Conservation (phyloP, 495 filamentous ascomycete genomes). For the Hypoxylon rickii region DNA sequence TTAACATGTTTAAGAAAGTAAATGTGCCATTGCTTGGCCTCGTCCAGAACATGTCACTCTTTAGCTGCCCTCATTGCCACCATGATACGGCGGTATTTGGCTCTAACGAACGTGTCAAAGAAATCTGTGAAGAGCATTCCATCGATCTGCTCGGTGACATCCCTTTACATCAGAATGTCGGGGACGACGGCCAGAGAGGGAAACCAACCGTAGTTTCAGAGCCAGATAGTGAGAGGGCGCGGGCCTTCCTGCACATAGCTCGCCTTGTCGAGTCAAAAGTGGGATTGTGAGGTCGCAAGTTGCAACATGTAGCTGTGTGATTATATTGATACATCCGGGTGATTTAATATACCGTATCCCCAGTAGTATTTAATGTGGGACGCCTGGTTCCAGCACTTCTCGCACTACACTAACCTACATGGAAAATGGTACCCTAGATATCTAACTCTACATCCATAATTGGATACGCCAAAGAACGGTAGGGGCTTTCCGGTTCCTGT, state of each 20-base stretch:
- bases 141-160: constrained; percentile 86
- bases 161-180: constrained; percentile 84
- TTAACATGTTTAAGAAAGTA: constrained; percentile 89
- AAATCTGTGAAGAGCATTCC: constrained; percentile 57
- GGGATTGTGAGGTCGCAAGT: constrained; percentile 30
- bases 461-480: background rate
- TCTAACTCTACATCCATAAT: background rate
- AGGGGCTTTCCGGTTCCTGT: constrained; percentile 22
- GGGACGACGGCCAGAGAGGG: constrained; percentile 85
- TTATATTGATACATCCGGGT: no score
- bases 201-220: constrained; percentile 91
- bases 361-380: background rate
- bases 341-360: no score
- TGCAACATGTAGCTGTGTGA: background rate
- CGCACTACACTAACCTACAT: background rate
- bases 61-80: constrained; percentile 78
- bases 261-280: constrained; percentile 61
- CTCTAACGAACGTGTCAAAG: constrained; percentile 50
- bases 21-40: constrained; percentile 80
- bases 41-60: constrained; percentile 94
- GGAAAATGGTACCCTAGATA: no score
- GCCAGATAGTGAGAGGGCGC: constrained; percentile 69
- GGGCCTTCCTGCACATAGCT: constrained; percentile 74
- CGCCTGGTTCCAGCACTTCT: background rate
- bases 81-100: constrained; percentile 82